Base-by-base conservation (phyloP, 768 basidiomycete species). In the Rhizopogon salebrosus region DNA sequence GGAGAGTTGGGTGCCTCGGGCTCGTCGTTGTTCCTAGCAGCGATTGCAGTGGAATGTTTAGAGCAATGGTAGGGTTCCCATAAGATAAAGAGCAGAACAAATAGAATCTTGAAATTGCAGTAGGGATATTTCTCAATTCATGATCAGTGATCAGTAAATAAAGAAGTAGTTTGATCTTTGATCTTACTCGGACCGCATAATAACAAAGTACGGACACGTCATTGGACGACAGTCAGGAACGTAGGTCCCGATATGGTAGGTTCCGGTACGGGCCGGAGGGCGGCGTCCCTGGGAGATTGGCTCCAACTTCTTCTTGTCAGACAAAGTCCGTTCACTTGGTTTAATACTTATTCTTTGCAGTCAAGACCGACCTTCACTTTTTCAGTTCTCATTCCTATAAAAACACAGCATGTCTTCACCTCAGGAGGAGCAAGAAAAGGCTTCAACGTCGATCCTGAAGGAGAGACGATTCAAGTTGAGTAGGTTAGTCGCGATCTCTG, bases 381-480 rank as follows among this genome's bases (percentile, higher is more conserved):
- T 53, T 43, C 48, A 52, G 49, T 54, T 54, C 52, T 46, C 36
- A 18, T 38, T 31, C 13, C 24, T 22, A 8, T 36, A 35, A 31
- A 50, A 55, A 40, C 20, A 10, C 38, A 51, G 27, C 40, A 69
- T 70, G 69, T 61, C 69, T 2, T 65, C 69, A 27, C 51, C 59
- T 0, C 69, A 70, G 10, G 69, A 72, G 0, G 49, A 48, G 0
- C 77, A 78, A 53, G 76, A 79, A 48, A 78, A 80, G 54, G 63
- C 70, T 11, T 65, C 78, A 0, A 62, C 80, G 0, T 70, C 76
- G 24, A 78, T 83, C 2, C 74, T 87, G 53, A 92, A 89, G 69
- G 89, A 92, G 62, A 77, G 90, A 51, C 80, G 90, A 49, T 92
- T 92, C 75, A 92, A 92, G 74, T 72, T 92, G 53, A 90, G 86